Conservation (phyloP, 345 rosid genomes). For the Cardamine occulta region DNA sequence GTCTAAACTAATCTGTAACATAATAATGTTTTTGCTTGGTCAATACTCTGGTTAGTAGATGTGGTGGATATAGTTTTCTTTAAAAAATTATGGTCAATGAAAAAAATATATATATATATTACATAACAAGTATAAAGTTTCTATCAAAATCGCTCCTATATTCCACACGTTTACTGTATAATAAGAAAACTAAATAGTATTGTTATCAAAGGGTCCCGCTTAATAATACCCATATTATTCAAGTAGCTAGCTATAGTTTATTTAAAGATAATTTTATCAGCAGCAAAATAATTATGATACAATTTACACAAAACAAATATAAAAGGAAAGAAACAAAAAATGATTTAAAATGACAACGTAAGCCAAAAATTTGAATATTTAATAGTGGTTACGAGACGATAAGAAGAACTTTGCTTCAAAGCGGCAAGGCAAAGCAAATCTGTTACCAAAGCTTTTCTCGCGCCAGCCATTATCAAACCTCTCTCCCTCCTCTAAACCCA, state of each 20-base stretch:
- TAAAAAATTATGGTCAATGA: conserved; percentile 16
- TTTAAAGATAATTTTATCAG: neutral
- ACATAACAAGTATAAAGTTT: conserved; percentile 7
- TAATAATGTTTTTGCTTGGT: neutral
- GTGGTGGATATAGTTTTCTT: conserved; percentile 10
- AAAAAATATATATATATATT: neutral
- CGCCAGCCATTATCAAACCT: conserved; percentile 19
- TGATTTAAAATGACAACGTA: neutral
- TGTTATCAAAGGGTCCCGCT: conserved; percentile 26
- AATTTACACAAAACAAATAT: neutral
- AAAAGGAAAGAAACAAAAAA: neutral
- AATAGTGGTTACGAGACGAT: conserved; percentile 35
- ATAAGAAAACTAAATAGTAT: conserved; percentile 23
- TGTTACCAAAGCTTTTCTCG: conserved; percentile 13
- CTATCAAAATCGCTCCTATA: conserved; percentile 5
- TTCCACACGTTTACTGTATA: conserved; percentile 23
- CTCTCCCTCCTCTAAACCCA: neutral
- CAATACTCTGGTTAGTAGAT: conserved; percentile 19
- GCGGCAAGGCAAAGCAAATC: conserved; percentile 36
- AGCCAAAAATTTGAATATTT: conserved; percentile 39
- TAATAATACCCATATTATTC: neutral
- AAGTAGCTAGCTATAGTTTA: neutral
- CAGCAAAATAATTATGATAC: neutral
- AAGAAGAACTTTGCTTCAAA: conserved; percentile 38
- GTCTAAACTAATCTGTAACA: neutral